Conservation (phyloP, 345 rosid species). For the Acer saccharum region DNA sequence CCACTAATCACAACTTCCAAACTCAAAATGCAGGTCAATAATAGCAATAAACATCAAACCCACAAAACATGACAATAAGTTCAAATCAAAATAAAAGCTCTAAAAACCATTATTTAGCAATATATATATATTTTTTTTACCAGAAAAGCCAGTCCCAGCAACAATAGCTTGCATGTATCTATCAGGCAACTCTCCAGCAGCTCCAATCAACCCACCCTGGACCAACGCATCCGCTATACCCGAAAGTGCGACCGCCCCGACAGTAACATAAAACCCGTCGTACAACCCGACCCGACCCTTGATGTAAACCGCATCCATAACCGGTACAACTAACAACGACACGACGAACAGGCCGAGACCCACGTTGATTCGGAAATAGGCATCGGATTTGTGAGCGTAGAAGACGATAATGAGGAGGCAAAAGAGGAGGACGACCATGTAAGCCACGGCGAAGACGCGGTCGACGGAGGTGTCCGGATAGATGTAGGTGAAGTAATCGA, state of each 20-base stretch:
- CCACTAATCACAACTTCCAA: not conserved
- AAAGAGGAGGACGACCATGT: conserved; percentile 67
- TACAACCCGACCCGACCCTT: conserved; percentile 79
- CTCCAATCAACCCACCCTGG: conserved; percentile 86
- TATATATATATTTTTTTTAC: too few relatives aligned
- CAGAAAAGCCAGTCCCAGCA: conserved; percentile 98
- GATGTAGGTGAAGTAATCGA: conserved; percentile 91
- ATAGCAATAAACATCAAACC: not conserved
- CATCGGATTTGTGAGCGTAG: conserved; percentile 71
- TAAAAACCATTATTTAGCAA: not conserved
- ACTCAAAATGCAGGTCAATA: not conserved
- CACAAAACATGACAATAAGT: not conserved
- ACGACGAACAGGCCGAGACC: conserved; percentile 65
- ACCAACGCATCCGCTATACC: conserved; percentile 87
- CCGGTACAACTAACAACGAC: conserved; percentile 69
- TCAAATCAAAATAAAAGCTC: not conserved
- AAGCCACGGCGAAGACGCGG: conserved; percentile 82
- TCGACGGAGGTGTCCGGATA: conserved; percentile 88
- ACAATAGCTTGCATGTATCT: conserved; percentile 92
- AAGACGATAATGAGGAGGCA: conserved; percentile 55
- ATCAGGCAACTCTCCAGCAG: conserved; percentile 91
- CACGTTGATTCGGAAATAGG: conserved; percentile 70
- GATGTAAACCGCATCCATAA: conserved; percentile 68
- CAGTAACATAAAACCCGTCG: conserved; percentile 67
- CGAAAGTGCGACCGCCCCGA: conserved; percentile 52